Evolutionary conservation across 1,284 basidiomycete genomes (phyloP), one percentile per base, ranked within the genome.

Genomic region (Trichosporon inkin): DNA sequence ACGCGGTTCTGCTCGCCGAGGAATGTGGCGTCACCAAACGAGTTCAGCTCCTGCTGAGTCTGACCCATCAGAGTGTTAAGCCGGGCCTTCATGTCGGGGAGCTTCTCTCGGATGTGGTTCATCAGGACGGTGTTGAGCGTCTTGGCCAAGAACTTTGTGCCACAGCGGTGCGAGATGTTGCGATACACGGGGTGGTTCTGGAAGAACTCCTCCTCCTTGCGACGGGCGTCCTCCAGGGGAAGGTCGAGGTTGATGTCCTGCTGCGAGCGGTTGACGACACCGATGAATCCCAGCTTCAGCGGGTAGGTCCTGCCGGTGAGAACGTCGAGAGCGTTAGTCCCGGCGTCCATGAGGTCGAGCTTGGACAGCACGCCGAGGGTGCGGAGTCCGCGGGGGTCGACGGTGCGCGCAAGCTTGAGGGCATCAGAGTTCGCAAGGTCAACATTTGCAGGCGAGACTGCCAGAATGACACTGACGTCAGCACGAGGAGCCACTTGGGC

Each of bases 81-180:
- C 17, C 94, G 85, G 13, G 96, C 96, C 79, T 99, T 99, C 96
- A 99, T 99, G 78, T 99, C 96, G 0, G 96, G 96, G 39, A 99
- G 82, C 79, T 99, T 98, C 73, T 99, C 96, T 58, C 96, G 86
- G 68, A 99, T 99, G 77, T 99, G 96, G 78, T 90, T 92, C 86
- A 99, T 88, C 62, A 99, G 81, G 39, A 97, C 94, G 81, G 92
- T 88, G 73, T 99, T 99, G 63, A 99, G 82, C 10, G 90, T 91
- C 80, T 92, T 93, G 24, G 95, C 91, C 39, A 99, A 82, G 77
- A 91, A 96, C 75, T 88, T 90, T 2, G 96, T 99, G 28, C 96
- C 96, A 70, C 96, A 97, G 74, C 95, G 92, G 77, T 97, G 93
- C 4, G 95, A 86, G 68, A 99, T 92, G 78, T 96, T 98, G 65